Percentiles rank a stretch among this genome's conserved stretches.
Conservation (phyloP, 1,139 yeast genomes). For the Eremothecium cymbalariae region DNA sequence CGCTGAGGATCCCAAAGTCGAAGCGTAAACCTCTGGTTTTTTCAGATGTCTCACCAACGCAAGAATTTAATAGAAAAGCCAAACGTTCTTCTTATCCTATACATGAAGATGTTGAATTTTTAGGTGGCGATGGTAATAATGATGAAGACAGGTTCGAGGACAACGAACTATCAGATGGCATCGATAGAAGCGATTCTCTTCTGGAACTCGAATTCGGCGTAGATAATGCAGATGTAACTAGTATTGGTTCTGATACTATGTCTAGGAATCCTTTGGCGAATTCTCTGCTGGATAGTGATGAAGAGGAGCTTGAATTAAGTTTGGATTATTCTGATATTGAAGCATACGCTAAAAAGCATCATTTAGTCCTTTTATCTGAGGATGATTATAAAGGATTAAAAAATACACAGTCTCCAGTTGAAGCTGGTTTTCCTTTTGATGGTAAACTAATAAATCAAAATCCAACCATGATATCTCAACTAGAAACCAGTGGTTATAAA, state of each 20-base stretch:
- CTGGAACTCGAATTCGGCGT: slow-evolving; percentile 6
- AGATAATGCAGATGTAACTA: slow-evolving; percentile 11
- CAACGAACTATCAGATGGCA: no score
- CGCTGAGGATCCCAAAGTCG: slow-evolving; percentile 1
- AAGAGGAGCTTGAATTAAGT: slow-evolving; percentile 9
- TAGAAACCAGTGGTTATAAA: slow-evolving; percentile 11
- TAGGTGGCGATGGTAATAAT: neutral
- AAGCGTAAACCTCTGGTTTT: neutral
- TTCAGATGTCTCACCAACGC: neutral
- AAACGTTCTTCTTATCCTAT: neutral
- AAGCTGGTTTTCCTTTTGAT: no score
- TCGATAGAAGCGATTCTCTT: neutral
- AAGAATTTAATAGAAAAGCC: neutral
- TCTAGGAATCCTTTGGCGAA: slow-evolving; percentile 11
- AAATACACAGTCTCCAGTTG: neutral
- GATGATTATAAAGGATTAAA: slow-evolving; percentile 36
- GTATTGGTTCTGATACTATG: slow-evolving; percentile 3
- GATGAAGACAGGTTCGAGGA: slow-evolving; percentile 1
- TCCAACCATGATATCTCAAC: slow-evolving; percentile 10
- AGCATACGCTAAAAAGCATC: slow-evolving; percentile 43
- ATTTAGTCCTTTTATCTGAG: slow-evolving; percentile 42
- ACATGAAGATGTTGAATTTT: neutral
- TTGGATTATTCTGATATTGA: slow-evolving; percentile 37
- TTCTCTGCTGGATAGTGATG: slow-evolving; percentile 9
- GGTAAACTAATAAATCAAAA: slow-evolving; percentile 25